Conservation (phyloP, 2,329 filamentous ascomycete species). For the Paraphaeosphaeria minitans region DNA sequence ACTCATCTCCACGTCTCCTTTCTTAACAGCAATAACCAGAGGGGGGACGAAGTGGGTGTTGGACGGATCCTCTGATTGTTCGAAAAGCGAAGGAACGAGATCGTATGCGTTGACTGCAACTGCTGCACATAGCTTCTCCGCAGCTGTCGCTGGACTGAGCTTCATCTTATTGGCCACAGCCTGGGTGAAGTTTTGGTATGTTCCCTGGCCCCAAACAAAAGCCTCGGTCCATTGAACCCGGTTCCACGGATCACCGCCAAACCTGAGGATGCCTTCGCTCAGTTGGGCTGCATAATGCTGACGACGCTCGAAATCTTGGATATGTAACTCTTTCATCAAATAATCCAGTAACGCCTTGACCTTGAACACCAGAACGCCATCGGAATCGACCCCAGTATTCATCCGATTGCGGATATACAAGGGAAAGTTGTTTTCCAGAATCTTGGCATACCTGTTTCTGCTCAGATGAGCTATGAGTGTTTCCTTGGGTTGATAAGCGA, state of each 20-base stretch:
- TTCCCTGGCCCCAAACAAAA: background rate
- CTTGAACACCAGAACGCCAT: background rate
- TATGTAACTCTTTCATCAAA: background rate
- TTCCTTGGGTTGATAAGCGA: conserved; percentile 7
- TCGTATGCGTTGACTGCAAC: background rate
- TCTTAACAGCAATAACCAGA: background rate
- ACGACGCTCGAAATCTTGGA: background rate
- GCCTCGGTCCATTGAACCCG: too few relatives aligned
- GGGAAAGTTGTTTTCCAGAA: background rate
- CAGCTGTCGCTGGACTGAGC: background rate
- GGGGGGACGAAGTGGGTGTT: background rate
- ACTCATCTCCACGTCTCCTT: background rate
- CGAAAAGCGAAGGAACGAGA: background rate
- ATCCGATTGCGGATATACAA: conserved; percentile 5
- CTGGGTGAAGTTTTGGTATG: fast-evolving
- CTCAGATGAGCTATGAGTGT: background rate
- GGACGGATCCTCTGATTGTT: background rate
- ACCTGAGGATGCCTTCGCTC: background rate
- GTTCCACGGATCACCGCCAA: background rate
- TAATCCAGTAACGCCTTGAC: background rate
- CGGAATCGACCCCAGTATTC: background rate
- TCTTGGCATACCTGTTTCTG: background rate
- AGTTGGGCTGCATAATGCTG: background rate
- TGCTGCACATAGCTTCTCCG: conserved; percentile 1
- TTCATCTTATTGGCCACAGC: background rate